A percentile compares a stretch with the other conserved stretches of the same genome.
Evolutionary conservation across 2,329 filamentous ascomycete genomes (phyloP).

Genomic region (Microsporum ferrugineum): DNA sequence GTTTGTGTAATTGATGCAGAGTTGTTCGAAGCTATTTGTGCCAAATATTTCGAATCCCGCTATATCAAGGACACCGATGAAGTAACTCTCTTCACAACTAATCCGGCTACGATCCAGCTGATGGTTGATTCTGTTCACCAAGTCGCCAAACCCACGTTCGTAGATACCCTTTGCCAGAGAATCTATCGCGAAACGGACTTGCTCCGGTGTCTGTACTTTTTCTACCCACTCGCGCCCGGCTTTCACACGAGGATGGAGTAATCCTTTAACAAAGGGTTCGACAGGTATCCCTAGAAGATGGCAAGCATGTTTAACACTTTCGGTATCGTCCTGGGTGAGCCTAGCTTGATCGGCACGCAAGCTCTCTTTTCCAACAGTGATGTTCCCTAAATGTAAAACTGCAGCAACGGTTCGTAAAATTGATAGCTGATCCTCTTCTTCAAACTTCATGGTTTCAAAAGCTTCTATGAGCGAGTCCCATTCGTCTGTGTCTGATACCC

Average conservation of each 20-base stretch:
- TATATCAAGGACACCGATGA: constrained; percentile 97
- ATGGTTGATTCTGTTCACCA: constrained; percentile 81
- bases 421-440: constrained; percentile 66
- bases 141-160: constrained; percentile 84
- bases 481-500: constrained; percentile 80
- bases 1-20: constrained; percentile 99
- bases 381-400: constrained; percentile 86
- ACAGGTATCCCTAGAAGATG: constrained; percentile 70
- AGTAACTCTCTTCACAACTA: constrained; percentile 76
- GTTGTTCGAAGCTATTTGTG: constrained; percentile 93
- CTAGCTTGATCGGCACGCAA: constrained; percentile 82
- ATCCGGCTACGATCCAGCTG: constrained; percentile 80
- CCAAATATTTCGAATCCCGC: constrained; percentile 99
- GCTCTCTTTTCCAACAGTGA: constrained; percentile 81
- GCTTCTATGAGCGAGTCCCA: constrained; percentile 86
- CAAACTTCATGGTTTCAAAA: constrained; percentile 88
- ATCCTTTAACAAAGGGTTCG: constrained; percentile 74
- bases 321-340: constrained; percentile 61
- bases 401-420: constrained; percentile 83
- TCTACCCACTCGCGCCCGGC: constrained; percentile 97
- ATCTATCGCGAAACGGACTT: constrained; percentile 80
- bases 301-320: constrained; percentile 68
- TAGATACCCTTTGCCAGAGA: constrained; percentile 95
- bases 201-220: constrained; percentile 94
- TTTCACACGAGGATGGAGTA: constrained; percentile 88